phyloP scores from a whole-genome alignment of 352 stramenopile species.

The Pythium periplocum region DNA sequence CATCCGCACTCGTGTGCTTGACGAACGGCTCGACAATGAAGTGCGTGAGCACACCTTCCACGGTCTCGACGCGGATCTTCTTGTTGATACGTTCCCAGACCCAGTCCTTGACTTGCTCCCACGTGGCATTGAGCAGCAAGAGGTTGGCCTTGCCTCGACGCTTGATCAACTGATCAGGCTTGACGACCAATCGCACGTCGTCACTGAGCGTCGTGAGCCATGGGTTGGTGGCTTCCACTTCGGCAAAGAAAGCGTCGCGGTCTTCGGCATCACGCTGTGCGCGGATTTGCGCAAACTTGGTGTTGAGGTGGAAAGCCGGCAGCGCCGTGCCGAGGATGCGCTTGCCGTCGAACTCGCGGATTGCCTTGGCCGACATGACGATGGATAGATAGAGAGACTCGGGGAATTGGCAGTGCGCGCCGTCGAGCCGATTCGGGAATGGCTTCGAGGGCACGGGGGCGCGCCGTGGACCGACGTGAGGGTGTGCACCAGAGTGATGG shows the following conservation, averaged over 20 bases:
- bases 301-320: constrained; percentile 68
- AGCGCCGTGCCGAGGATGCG: constrained; percentile 86
- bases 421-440: constrained; percentile 13
- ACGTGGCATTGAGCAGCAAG: constrained; percentile 93
- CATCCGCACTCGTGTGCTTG: constrained; percentile 87
- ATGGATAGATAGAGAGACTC: not conserved
- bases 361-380: constrained; percentile 93
- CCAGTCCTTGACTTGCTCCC: constrained; percentile 90
- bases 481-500: constrained; percentile 11
- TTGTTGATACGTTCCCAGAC: constrained; percentile 92
- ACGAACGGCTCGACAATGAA: constrained; percentile 98
- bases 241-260: constrained; percentile 56
- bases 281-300: constrained; percentile 68
- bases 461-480: not conserved
- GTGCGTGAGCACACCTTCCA: constrained; percentile 90
- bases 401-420: too few relatives aligned
- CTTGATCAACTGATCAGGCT: constrained; percentile 98
- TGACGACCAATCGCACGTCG: constrained; percentile 90
- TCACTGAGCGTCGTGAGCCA: constrained; percentile 77
- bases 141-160: constrained; percentile 94
- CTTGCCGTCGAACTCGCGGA: constrained; percentile 96
- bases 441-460: not conserved
- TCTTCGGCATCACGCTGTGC: constrained; percentile 15
- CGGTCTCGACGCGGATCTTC: constrained; percentile 88
- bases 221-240: constrained; percentile 65